Percentiles rank a stretch among this genome's conserved stretches.
These are phyloP conservation scores for Cystofilobasidium bisporidii DNA, from an alignment of 768 basidiomycete genomes.

Conservation along the genomic window DNA sequence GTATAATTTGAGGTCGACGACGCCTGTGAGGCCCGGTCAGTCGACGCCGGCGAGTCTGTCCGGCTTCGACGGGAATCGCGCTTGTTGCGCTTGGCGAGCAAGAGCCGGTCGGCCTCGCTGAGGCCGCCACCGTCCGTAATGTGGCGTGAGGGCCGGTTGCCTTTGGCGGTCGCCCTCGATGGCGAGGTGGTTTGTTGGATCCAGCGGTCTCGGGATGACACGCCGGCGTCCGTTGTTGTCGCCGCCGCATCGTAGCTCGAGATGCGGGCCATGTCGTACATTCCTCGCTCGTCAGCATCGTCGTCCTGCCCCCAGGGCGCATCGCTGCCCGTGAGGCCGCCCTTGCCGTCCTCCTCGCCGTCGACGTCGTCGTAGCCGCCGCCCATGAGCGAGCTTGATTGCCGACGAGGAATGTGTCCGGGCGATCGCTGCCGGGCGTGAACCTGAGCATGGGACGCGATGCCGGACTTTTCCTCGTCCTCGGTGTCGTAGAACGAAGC, in stretches of 20 bases:
- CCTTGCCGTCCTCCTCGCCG: conserved; percentile 1
- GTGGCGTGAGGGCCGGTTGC: background rate
- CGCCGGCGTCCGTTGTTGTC: background rate
- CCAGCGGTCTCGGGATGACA: background rate
- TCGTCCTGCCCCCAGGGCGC: conserved; percentile 3
- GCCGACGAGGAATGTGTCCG: background rate
- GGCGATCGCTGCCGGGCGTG: background rate
- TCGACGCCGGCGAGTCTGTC: conserved; percentile 4
- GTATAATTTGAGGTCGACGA: conserved; percentile 4
- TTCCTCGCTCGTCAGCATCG: conserved; percentile 5
- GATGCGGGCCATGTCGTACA: background rate
- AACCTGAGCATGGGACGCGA: background rate
- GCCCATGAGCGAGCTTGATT: conserved; percentile 16
- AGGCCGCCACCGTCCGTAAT: background rate
- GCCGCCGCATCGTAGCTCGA: background rate
- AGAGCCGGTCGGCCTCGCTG: background rate
- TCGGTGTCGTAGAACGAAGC: background rate
- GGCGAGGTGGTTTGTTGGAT: conserved; percentile 18
- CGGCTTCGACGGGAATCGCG: conserved; percentile 13
- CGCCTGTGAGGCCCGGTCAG: background rate
- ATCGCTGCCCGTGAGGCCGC: conserved; percentile 10
- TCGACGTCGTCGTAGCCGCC: conserved; percentile 21
- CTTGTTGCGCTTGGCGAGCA: background rate
- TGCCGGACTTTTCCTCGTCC: background rate
- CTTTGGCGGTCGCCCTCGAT: background rate